These are phyloP conservation scores for Boletus coccyginus DNA, from an alignment of 768 basidiomycete species.

Conservation along the genomic window DNA sequence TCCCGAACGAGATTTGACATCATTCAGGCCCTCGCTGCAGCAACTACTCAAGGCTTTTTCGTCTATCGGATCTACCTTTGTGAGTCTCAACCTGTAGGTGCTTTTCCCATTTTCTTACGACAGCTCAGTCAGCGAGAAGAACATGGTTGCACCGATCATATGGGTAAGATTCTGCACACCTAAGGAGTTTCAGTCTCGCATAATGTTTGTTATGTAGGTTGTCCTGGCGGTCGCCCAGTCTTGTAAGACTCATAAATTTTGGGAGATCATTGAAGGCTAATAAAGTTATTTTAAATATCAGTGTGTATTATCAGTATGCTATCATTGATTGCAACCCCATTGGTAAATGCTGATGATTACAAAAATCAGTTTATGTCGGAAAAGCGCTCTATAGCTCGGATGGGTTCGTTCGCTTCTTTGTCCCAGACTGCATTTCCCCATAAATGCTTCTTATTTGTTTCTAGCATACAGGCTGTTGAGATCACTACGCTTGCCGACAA, in stretches of 20 bases:
- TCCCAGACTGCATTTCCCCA: not conserved
- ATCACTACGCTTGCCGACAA: not conserved
- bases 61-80: slow-evolving; percentile 12
- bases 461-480: not conserved
- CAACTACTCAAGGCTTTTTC: slow-evolving; percentile 10
- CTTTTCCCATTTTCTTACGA: not conserved
- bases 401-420: slow-evolving; percentile 1
- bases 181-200: not conserved
- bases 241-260: not conserved
- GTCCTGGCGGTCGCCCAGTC: not conserved
- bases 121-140: slow-evolving; percentile 4
- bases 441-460: not conserved
- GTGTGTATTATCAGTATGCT: not conserved
- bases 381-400: not conserved
- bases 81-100: not conserved
- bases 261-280: not conserved
- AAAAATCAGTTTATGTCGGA: not conserved
- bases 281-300: not conserved
- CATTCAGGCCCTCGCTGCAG: slow-evolving; percentile 2
- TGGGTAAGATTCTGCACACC: slow-evolving; percentile 2
- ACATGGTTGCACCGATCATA: slow-evolving; percentile 1
- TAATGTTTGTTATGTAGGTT: not conserved
- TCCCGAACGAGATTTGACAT: not conserved
- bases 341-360: not conserved
- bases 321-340: not conserved